Evolutionary conservation across 352 stramenopile genomes (phyloP), one percentile per base, ranked within the genome.

Genomic region (Pilasporangium apinafurcum): DNA sequence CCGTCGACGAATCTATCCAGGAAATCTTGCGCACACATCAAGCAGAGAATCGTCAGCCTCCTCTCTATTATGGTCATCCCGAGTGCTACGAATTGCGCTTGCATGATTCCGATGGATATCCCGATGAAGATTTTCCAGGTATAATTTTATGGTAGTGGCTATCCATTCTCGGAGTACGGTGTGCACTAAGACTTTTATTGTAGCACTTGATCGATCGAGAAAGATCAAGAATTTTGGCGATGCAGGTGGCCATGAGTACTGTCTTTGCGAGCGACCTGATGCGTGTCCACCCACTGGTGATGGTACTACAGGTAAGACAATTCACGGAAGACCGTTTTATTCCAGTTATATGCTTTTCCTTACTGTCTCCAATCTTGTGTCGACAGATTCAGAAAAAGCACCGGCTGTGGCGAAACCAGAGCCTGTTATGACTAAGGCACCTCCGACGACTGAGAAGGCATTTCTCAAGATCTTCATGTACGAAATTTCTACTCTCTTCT

Each of bases 151-250:
- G 34, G 30, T 39, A 25, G 12, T 21, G 7, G 38, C n/a, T 20
- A 12, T 26, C 22, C 3, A 20, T 16, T 33, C 1, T 39, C 8
- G 1, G 28, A 26, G 28, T 13, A 14, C 8, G 18, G n/a, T 20
- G 22, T 8, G 21, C 31, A 21, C 32, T 70, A 9, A 45, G 22
- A 4, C 30, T 40, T 12, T 44, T 28, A 24, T 28, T 16, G 8
- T 37, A 91, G 83, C 83, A 4, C 53, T 95, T 12, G 80, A 95
- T 41, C 70, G 80, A 12, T 92, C 80, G 5, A 62, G 83, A 7
- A 92, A 91, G 54, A 95, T 95, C 47, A 95, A 95, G 56, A 92
- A 92, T 57, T 92, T 95, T 65, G 83, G 83, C n/a, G 82, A 94
- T 44, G 80, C 80, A 25, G 82, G 80, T 0, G 80, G 79, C 4